Percentiles rank a stretch among this genome's conserved stretches.
Conservation (phyloP, 805 yeast genomes). For the Torulaspora quercuum region DNA sequence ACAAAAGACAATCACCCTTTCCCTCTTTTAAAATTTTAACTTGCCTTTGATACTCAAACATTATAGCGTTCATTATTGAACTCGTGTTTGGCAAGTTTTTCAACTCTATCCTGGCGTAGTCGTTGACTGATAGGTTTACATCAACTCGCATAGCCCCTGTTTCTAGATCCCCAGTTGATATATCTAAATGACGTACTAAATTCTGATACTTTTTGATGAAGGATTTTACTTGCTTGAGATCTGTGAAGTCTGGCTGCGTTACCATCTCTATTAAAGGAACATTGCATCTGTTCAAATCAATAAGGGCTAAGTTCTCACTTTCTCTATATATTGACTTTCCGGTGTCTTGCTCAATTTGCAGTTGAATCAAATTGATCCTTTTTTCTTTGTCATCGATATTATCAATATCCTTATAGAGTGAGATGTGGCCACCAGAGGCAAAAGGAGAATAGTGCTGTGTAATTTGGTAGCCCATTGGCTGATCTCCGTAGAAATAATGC, state of each 20-base stretch:
- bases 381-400: slow-evolving; percentile 44
- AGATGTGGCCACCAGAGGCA: slow-evolving; percentile 62
- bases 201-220: slow-evolving; percentile 80
- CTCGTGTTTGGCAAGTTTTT: slow-evolving; percentile 84
- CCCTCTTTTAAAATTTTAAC: slow-evolving; percentile 44
- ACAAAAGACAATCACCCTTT: slow-evolving; percentile 27
- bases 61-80: slow-evolving; percentile 73
- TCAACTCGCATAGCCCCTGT: slow-evolving; percentile 95
- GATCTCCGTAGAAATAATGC: slow-evolving; percentile 95
- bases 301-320: slow-evolving; percentile 37
- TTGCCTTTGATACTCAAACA: slow-evolving; percentile 73
- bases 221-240: slow-evolving; percentile 62
- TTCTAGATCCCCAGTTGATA: slow-evolving; percentile 89
- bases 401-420: slow-evolving; percentile 51
- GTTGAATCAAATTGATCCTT: slow-evolving; percentile 62
- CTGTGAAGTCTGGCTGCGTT: slow-evolving; percentile 79
- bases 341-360: slow-evolving; percentile 94
- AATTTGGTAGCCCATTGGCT: slow-evolving; percentile 92
- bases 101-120: slow-evolving; percentile 74
- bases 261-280: slow-evolving; percentile 88
- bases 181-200: slow-evolving; percentile 59
- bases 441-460: slow-evolving; percentile 85
- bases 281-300: slow-evolving; percentile 83
- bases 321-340: slow-evolving; percentile 67
- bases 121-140: slow-evolving; percentile 80